Base-by-base conservation (phyloP, 305 asterid species). In the Ruellia speciosa region DNA sequence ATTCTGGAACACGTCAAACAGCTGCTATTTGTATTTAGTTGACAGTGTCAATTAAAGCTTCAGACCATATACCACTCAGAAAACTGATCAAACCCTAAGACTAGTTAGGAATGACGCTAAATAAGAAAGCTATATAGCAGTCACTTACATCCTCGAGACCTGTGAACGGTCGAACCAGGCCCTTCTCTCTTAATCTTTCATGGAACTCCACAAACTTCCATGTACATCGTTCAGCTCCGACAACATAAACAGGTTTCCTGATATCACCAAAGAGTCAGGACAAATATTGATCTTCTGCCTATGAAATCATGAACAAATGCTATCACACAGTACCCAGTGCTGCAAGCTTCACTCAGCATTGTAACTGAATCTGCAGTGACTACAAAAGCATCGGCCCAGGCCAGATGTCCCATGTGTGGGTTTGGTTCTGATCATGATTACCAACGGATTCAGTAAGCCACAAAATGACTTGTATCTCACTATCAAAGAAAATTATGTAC, bases 331-430 rank as follows among this genome's bases (percentile, higher is more conserved):
- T 88, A 88, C 99, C 97, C 99, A 7, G 99, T 93, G 79, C 97
- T 88, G 81, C 99, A 93, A 66, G 92, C 99, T 76, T 93, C 99
- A 70, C 97, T 93, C 78, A 93, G 67, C 97, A 88, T 82, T 56
- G 95, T 86, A 63, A 88, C 95, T 68, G 97, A 89, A 79, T 93
- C 99, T 39, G 97, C 95, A 51, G 99, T 93, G 69, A 89, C 55
- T 35, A 93, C 54, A 67, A 93, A 93, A 52, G 94, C 78, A 74
- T 89, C 97, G 4, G 89, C 99, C 99, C 99, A 93, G 56, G 99
- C 99, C 61, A 93, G 79, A 83, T 88, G 85, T 45, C 96, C 99
- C 86, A 88, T 72, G 68, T 93, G 94, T 20, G 97, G 99, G 76
- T 93, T 93, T 51, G 96, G 96, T 68, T 79, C 99, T 93, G 81